A percentile compares a stretch with the other conserved stretches of the same genome.
phyloP scores from a whole-genome alignment of 352 stramenopile species.

The Globisporangium heterothallicum region DNA sequence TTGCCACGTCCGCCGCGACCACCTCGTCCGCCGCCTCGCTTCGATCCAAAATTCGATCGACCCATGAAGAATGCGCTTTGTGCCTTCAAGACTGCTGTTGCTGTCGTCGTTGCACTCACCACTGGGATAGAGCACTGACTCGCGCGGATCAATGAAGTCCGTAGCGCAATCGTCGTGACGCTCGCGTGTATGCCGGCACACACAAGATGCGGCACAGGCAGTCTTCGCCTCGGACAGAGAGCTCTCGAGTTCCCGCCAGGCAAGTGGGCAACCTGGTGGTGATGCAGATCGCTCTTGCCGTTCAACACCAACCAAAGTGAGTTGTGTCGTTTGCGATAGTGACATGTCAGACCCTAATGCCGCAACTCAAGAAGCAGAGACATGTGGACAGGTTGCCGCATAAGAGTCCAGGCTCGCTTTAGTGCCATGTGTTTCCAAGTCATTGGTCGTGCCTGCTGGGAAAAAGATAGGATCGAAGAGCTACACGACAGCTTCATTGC shows the following conservation, averaged over 20 bases:
- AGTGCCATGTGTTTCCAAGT: background rate
- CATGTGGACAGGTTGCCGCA: background rate
- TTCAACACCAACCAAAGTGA: conserved; percentile 13
- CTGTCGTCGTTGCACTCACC: background rate
- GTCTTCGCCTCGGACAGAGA: no score
- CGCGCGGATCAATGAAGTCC: background rate
- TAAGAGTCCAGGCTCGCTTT: background rate
- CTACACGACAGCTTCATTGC: background rate
- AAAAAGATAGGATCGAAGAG: background rate
- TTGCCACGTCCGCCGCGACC: conserved; percentile 17
- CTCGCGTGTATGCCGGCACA: background rate
- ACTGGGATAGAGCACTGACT: background rate
- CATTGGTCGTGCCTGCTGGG: background rate
- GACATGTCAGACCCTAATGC: background rate
- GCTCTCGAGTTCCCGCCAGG: no score
- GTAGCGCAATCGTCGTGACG: conserved; percentile 5
- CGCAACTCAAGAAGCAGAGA: background rate
- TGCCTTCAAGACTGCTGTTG: background rate
- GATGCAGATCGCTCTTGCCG: background rate
- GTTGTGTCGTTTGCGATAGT: background rate
- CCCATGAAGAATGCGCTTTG: conserved; percentile 6
- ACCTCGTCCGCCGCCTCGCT: conserved; percentile 22
- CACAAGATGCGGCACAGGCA: background rate
- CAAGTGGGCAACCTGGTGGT: background rate
- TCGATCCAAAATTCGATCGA: conserved; percentile 16